Conservation (phyloP, 2,329 filamentous ascomycete genomes). For the Drechslerella coelobrocha region DNA sequence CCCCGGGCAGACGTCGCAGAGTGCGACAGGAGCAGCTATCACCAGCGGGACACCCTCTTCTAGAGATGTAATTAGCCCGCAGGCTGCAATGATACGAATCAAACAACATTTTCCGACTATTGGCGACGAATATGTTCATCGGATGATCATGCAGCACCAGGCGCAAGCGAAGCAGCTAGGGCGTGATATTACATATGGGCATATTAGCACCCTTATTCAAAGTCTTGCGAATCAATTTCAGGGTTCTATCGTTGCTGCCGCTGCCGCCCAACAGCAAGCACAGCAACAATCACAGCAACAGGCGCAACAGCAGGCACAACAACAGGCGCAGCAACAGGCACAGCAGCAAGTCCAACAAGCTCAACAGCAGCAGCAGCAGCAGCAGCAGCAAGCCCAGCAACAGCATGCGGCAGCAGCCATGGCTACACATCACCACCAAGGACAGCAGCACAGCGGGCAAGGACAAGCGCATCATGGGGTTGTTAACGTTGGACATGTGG, state of each 20-base stretch:
- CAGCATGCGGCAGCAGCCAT: conserved; percentile 18
- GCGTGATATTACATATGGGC: conserved; percentile 36
- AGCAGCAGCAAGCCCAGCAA: conserved; percentile 25
- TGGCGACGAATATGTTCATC: conserved; percentile 43
- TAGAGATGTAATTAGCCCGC: conserved; percentile 29
- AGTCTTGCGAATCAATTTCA: conserved; percentile 35
- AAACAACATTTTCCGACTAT: conserved; percentile 48
- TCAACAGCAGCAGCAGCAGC: conserved; percentile 5
- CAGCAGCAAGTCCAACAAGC: conserved; percentile 2
- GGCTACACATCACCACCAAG: conserved; percentile 25
- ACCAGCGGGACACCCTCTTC: not conserved
- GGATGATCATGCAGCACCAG: conserved; percentile 46
- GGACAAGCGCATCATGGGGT: conserved; percentile 26
- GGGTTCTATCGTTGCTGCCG: not conserved
- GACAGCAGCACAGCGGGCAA: conserved; percentile 27
- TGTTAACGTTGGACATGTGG: conserved; percentile 29
- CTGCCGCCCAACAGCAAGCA: conserved; percentile 3
- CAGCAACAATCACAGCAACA: conserved; percentile 24
- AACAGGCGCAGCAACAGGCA: too few relatives aligned
- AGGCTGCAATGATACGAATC: conserved; percentile 41
- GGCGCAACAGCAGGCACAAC: conserved; percentile 22
- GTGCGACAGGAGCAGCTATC: not conserved
- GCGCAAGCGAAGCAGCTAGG: conserved; percentile 39
- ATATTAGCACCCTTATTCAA: conserved; percentile 39
- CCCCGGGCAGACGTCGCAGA: conserved; percentile 11